Base-by-base conservation (phyloP, 768 basidiomycete species). In the Boletus coccyginus region DNA sequence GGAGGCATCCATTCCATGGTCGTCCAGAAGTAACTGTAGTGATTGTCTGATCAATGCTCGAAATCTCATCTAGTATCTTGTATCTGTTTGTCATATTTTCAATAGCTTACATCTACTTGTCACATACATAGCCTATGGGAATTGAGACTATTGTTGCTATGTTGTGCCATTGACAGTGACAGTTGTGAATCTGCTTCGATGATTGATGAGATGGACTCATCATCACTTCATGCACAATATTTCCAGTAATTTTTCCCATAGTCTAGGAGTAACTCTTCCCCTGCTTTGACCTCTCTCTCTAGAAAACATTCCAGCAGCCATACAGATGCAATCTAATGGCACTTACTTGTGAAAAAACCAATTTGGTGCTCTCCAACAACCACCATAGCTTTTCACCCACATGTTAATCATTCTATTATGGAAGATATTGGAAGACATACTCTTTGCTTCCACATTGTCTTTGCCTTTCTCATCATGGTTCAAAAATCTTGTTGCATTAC, bases 1-100 rank as follows among this genome's bases (percentile, higher is more conserved):
- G 76, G 77, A 68, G 76, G 21, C 76, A 77, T 65, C 70, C 76
- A 29, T 77, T 78, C 52, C 76, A 79, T 60, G 76, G 75, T 31
- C 62, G 64, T 19, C 58, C 64, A 13, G 73, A 73, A 42, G 72
- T 74, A 2, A 65, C 65, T 5, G 77, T 79, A 2, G 70, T 78
- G 21, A 64, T 70, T 8, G 58, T 71, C 24, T 60, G 43, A 66
- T 19, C 19, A 50, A 16, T 21, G 10, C n/a, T 40, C 29, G 5
- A 21, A 16, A 21, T 5, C 6, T 24, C 14, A 29, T 1, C 17
- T 39, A 4, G 6, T 33, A 35, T 19, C 17, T 43, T 32, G 10
- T 49, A 46, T 38, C 12, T 24, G 16, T 33, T 33, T 17, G 14
- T 44, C 24, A 2, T 44, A 14, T 12, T 24, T 14, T 40, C 31